Percentiles rank a stretch among this genome's conserved stretches.
These are phyloP conservation scores for Apostasia shenzhenica DNA, from an alignment of 106 monocot genomes.

Conservation along the genomic window DNA sequence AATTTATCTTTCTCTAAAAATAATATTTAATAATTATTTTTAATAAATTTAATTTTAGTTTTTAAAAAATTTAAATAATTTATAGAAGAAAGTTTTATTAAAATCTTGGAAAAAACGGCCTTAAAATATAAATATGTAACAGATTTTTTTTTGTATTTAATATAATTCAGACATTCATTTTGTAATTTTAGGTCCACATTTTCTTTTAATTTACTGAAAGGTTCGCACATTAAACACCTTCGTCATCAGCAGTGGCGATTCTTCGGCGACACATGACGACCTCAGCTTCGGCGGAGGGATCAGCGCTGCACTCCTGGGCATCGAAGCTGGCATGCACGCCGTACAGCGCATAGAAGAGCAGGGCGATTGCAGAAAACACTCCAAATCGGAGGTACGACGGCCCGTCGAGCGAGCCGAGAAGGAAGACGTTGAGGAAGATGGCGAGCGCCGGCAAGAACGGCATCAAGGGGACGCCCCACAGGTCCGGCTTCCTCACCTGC, in stretches of 20 bases:
- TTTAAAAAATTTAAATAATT: too few species aligned
- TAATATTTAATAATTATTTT: too few species aligned
- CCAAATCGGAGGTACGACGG: constrained; percentile 68
- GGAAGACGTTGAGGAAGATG: constrained; percentile 80
- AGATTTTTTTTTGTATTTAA: too few species aligned
- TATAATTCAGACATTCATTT: too few species aligned
- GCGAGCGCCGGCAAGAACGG: constrained; percentile 76
- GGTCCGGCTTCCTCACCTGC: constrained; percentile 62
- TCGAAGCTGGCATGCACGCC: constrained; percentile 92
- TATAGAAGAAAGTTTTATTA: too few species aligned
- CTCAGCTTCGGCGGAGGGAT: not conserved
- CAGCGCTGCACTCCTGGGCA: constrained; percentile 37
- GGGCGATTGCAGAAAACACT: constrained; percentile 38
- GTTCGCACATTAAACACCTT: not conserved
- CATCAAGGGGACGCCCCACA: constrained; percentile 92
- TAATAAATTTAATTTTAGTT: too few species aligned
- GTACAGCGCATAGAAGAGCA: constrained; percentile 66
- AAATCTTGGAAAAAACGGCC: too few species aligned
- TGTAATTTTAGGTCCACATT: too few species aligned
- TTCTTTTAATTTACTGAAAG: too few species aligned
- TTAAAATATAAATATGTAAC: too few species aligned
- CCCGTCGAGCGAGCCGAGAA: constrained; percentile 70
- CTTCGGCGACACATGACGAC: not conserved
- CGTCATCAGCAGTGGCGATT: not conserved
- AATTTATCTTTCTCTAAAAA: too few species aligned